Evolutionary conservation across 192 early-diverging fungal species (phyloP).

Genomic region (Phlyctochytrium planicorne): DNA sequence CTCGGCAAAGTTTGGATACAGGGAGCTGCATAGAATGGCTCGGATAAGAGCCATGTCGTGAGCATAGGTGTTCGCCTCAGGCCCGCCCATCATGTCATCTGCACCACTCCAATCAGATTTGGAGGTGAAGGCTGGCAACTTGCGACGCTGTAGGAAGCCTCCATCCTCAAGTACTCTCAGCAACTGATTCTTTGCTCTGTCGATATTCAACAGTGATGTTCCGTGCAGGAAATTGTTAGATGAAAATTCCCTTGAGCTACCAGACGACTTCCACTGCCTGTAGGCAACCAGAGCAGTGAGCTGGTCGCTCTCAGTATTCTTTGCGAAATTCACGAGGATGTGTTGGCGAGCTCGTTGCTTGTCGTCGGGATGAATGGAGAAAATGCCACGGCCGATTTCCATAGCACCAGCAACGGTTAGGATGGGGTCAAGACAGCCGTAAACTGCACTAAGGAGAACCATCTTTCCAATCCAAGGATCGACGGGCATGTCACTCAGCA

Average conservation of each 20-base stretch:
- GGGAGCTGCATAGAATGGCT: slow-evolving; percentile 33
- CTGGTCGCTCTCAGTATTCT: slow-evolving; percentile 40
- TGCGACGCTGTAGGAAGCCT: slow-evolving; percentile 12
- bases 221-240: slow-evolving; percentile 33
- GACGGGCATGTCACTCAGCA: slow-evolving; percentile 59
- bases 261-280: slow-evolving; percentile 31
- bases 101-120: slow-evolving; percentile 6
- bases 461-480: slow-evolving; percentile 73
- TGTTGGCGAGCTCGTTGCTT: slow-evolving; percentile 35
- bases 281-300: slow-evolving; percentile 38
- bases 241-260: slow-evolving; percentile 24
- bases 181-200: slow-evolving; percentile 38
- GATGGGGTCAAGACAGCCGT: slow-evolving; percentile 71
- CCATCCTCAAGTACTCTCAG: slow-evolving; percentile 37
- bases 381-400: slow-evolving; percentile 49
- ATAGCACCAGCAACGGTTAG: slow-evolving; percentile 63
- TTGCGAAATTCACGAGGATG: slow-evolving; percentile 30
- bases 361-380: slow-evolving; percentile 47
- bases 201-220: slow-evolving; percentile 33
- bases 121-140: background rate
- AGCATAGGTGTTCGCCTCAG: background rate
- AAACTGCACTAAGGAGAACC: slow-evolving; percentile 68
- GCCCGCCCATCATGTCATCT: slow-evolving; percentile 21
- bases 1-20: slow-evolving; percentile 53
- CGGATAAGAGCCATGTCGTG: slow-evolving; percentile 19